Evolutionary conservation across 2,329 filamentous ascomycete species (phyloP).

Genomic region (Mycosphaerelloides madeirae): DNA sequence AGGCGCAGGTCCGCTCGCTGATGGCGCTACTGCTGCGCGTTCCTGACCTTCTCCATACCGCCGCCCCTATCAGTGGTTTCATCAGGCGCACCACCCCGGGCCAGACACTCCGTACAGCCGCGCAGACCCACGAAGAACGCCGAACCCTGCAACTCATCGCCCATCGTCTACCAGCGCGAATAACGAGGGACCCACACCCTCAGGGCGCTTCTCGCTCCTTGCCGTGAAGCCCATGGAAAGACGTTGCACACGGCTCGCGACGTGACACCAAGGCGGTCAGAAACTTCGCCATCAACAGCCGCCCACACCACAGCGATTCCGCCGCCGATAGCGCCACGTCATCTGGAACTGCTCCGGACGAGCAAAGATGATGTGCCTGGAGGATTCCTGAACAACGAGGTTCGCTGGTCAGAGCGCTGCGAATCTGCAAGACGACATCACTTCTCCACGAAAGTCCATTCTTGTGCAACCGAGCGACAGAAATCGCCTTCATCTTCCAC

Average conservation of each 20-base stretch:
- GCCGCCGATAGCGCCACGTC: background rate
- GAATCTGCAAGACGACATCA: background rate
- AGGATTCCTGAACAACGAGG: too few relatives aligned
- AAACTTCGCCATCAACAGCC: slow-evolving; percentile 14
- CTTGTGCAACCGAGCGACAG: too few relatives aligned
- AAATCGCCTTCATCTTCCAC: too few relatives aligned
- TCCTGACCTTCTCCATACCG: slow-evolving; percentile 30
- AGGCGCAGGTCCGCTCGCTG: slow-evolving; percentile 7
- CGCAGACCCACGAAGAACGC: too few relatives aligned
- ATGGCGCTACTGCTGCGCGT: slow-evolving; percentile 29
- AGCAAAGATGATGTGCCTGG: too few relatives aligned
- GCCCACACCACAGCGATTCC: slow-evolving; percentile 6
- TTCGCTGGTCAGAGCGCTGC: too few relatives aligned
- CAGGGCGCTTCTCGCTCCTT: slow-evolving; percentile 12
- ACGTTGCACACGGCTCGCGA: slow-evolving; percentile 10
- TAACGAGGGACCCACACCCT: too few relatives aligned
- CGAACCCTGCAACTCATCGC: too few relatives aligned
- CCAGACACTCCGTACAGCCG: too few relatives aligned
- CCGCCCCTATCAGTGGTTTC: too few relatives aligned
- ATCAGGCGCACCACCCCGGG: too few relatives aligned
- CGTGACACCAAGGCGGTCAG: slow-evolving; percentile 12
- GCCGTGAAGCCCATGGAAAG: slow-evolving; percentile 3
- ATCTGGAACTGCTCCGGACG: slow-evolving; percentile 6
- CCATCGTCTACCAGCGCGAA: background rate
- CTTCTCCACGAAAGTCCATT: too few relatives aligned